Evolutionary conservation across 768 basidiomycete species (phyloP).

Genomic region (Suillus sp.): DNA sequence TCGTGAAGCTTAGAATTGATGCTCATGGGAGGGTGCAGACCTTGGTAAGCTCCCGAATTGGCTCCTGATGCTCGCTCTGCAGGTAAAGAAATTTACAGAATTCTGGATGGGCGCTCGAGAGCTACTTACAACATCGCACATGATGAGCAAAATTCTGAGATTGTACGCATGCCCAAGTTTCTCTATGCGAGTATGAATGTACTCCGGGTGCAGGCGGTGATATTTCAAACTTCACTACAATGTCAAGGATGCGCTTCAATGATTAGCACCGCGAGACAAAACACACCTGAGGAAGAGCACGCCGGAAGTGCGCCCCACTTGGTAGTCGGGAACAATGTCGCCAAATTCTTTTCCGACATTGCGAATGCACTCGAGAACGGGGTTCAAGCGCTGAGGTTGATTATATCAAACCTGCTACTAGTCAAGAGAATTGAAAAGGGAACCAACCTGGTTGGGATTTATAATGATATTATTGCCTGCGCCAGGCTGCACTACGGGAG

Average conservation of each 20-base stretch:
- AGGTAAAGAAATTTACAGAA: constrained; percentile 1
- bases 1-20: constrained; percentile 9
- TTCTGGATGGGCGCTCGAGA: background rate
- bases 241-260: constrained; percentile 6
- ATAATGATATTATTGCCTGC: constrained; percentile 65
- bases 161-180: constrained; percentile 81
- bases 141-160: constrained; percentile 81
- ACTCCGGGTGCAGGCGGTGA: constrained; percentile 96
- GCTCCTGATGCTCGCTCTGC: constrained; percentile 90
- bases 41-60: constrained; percentile 93
- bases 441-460: constrained; percentile 57
- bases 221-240: constrained; percentile 71
- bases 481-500: constrained; percentile 66
- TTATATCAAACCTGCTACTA: constrained; percentile 12
- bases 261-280: background rate
- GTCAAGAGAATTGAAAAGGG: background rate
- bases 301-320: constrained; percentile 92
- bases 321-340: constrained; percentile 92
- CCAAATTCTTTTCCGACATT: constrained; percentile 94
- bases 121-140: constrained; percentile 85
- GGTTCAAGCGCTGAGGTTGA: constrained; percentile 72
- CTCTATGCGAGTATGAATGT: constrained; percentile 89
- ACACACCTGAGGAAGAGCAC: constrained; percentile 86
- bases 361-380: constrained; percentile 81
- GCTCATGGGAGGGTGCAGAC: constrained; percentile 33